Evolutionary conservation across 352 stramenopile genomes (phyloP), one percentile per base, ranked within the genome.

Genomic region (Salisapilia sapeloensis): DNA sequence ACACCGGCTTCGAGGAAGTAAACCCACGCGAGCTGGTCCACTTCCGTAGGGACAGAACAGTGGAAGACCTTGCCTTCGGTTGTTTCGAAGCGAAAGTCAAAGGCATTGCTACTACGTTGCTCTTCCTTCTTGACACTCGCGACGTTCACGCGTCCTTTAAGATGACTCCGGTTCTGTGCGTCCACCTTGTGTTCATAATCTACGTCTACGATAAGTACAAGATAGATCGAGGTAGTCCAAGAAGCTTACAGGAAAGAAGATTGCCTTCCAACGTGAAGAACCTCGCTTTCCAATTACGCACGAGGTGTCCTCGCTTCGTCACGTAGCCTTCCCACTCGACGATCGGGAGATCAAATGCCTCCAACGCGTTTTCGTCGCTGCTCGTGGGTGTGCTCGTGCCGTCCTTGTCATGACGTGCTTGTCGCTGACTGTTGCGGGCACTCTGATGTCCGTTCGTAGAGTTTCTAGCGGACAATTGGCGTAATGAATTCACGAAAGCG

Each of bases 281-380:
- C 10, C 76, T 60, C 44, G 66, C 64, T 36, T 89, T 92, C 76
- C 76, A 92, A 48, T 92, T 89, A 30, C 74, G 65, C 39, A 92
- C 72, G 23, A 92, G 49, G 35, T 92, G 72, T 0, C 76, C 74
- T 22, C 74, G 58, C 49, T 92, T 92, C n/a, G 70, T 85, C n/a
- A 87, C 76, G 42, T 89, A 92, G 24, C 76, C 76, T 51, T 92
- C 76, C 76, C 76, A 92, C 42, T 92, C 76, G 19, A 86, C 67
- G 15, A 83, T 84, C 14, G 75, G 76, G 32, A 91, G 48, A 38
- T 91, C 76, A 7, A 91, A 50, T 38, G 66, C 83, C 50, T 91
- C 76, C 13, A 91, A 57, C 0, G 25, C 33, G 15, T 75, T 55
- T 30, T 86, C 69, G 8, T 75, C 62, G 17, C 46, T 50, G 31